Conservation (phyloP, 306 rosid genomes). For the Pachyrhizus erosus region DNA sequence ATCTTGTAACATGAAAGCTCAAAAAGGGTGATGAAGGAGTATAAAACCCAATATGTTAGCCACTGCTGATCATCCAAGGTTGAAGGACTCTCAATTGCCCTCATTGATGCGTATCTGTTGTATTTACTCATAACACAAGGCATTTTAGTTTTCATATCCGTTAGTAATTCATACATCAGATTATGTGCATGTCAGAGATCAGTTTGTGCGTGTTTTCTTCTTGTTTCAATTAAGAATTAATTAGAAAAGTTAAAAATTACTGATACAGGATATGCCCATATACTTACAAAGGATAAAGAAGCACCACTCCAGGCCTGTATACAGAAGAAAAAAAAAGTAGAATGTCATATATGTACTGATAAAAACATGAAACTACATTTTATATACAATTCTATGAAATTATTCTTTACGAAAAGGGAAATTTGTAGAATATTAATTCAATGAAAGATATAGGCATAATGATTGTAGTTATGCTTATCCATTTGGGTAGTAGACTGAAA, state of each 20-base stretch:
- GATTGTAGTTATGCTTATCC: not conserved
- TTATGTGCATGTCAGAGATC: not conserved
- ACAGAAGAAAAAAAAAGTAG: not conserved
- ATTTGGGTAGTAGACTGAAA: not conserved
- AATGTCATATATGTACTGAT: constrained; percentile 12
- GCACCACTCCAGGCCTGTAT: constrained; percentile 80
- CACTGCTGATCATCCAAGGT: constrained; percentile 82
- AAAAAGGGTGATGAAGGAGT: constrained; percentile 71
- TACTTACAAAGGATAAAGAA: constrained; percentile 88
- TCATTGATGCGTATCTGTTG: constrained; percentile 70
- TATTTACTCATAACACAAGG: constrained; percentile 10
- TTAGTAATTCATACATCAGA: constrained; percentile 21
- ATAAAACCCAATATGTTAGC: constrained; percentile 84
- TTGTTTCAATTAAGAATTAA: constrained; percentile 1
- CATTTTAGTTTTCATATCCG: not conserved
- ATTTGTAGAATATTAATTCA: not conserved
- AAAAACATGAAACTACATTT: not conserved
- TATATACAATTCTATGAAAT: not conserved
- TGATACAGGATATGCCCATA: not conserved
- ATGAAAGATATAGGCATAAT: not conserved
- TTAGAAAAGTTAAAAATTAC: not conserved
- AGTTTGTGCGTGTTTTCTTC: not conserved
- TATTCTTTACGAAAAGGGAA: not conserved
- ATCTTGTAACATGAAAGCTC: constrained; percentile 68
- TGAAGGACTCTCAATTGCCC: constrained; percentile 83